Base-by-base conservation (phyloP, 495 filamentous ascomycete genomes). In the Melanomma pulvis-pyrius region DNA sequence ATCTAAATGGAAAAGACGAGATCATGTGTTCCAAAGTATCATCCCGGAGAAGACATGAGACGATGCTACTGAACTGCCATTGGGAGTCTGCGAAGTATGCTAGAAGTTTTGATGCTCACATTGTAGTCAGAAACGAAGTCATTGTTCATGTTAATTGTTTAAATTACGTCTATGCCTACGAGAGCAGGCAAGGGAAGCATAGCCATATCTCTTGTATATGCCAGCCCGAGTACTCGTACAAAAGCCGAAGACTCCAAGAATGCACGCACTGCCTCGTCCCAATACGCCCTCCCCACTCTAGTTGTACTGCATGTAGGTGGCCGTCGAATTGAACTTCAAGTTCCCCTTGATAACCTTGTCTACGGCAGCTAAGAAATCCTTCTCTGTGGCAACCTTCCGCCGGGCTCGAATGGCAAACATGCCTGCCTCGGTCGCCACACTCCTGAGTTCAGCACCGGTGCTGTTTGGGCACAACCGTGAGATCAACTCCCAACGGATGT, bases 261-360 rank as follows among this genome's bases (percentile, higher is more conserved):
- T 60, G 57, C 54, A 36, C 8, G 28, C 54, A 5, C n/a, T 58
- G 51, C 55, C 44, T 34, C 39, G 12, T 25, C 61, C 28, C 19
- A 9, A 1, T n/a, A 1, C n/a, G n/a, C 15, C 1, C 8, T 19
- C 15, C 15, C 22, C n/a, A 6, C 19, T 54, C 65, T 92, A 98
- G 79, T 98, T 98, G 84, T 98, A 98, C 78, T 98, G 94, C 87
- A 96, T 96, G 81, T 98, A 98, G 59, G 92, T 92, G 25, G 96
- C 94, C 58, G 94, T 98, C 60, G 92, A 96, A 84, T 97, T 98
- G 83, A 98, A 98, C 84, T 98, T 98, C 76, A 97, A 81, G 78
- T 97, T 97, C 64, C 92, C 92, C 86, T 97, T 97, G 80, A 98
- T 98, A 59, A 98, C 94, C 87, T 98, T 98, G 81, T 98, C 94